Evolutionary conservation across 2,329 filamentous ascomycete species (phyloP), one percentile per base, ranked within the genome.

Genomic region (Penicillium sp.): DNA sequence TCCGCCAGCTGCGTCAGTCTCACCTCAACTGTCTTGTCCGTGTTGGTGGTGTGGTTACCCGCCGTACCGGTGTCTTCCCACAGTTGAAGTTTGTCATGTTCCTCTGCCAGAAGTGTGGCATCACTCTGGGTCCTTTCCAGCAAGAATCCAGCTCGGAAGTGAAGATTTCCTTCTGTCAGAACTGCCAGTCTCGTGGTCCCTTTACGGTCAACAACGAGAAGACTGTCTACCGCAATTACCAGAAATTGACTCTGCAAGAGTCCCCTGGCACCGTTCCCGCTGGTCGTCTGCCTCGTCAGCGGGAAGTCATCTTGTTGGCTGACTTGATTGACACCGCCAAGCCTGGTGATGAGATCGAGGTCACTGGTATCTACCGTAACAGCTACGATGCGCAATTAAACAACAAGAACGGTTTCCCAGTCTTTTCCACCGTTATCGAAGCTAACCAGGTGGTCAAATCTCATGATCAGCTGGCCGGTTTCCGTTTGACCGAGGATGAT

Each of bases 41-140:
- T 51, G 94, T 99, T 52, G 92, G 89, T 65, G 94, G 94, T 63
- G 94, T 99, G 4, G 94, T 99, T 26, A 99, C 94, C 31, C 87
- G 94, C 60, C 86, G 94, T 63, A 95, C 88, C 25, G 94, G 94
- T 53, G 95, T 99, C 46, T 99, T 99, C 73, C 94, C 94, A 3
- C 94, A 99, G 77, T 81, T 99, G 58, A 97, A 97, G 75, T 97
- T 97, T 74, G 90, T 99, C 77, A 96, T 97, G 77, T 97, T 99
- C 70, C 90, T 97, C 77, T 99, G 94, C 77, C 86, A 82, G 55
- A 99, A 97, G 77, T 99, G 94, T 68, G 90, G 90, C 58, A 84
- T 90, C 44, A 96, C 92, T 0, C 83, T 99, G 3, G 94, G 94
- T 1, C 94, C 94, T 18, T 99, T 97, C 79, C 93, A 96, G 70